Conservation (phyloP, 1,284 basidiomycete species). For the Ganoderma meredithae region DNA sequence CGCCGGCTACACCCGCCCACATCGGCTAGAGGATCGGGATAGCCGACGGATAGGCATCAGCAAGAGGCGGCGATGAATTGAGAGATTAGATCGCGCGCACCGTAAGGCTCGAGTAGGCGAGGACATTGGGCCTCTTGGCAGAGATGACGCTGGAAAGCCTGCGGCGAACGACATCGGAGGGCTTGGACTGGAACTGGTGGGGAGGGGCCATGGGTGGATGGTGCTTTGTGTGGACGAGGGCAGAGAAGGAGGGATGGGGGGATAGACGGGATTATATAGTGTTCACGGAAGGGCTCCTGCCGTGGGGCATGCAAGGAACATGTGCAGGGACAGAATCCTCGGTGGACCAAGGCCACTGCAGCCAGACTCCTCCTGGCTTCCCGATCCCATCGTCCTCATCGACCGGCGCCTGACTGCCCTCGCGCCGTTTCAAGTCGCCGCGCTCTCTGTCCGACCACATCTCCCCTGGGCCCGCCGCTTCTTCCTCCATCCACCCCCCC, state of each 20-base stretch:
- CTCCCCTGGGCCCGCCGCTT: not conserved
- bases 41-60: slow-evolving; percentile 29
- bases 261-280: slow-evolving; percentile 32
- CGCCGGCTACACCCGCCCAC: slow-evolving; percentile 82
- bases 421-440: not conserved
- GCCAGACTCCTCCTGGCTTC: slow-evolving; percentile 12
- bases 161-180: slow-evolving; percentile 66
- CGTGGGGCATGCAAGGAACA: slow-evolving; percentile 17
- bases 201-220: slow-evolving; percentile 50
- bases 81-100: slow-evolving; percentile 47
- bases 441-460: not conserved
- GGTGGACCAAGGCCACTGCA: not conserved
- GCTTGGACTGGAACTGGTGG: slow-evolving; percentile 63
- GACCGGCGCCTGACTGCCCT: not conserved
- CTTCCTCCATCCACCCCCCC: not conserved
- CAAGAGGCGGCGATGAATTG: slow-evolving; percentile 25
- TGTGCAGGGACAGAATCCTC: slow-evolving; percentile 2
- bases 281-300: slow-evolving; percentile 10
- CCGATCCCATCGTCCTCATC: slow-evolving; percentile 10
- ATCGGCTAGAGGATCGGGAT: slow-evolving; percentile 61
- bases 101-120: slow-evolving; percentile 67
- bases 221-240: slow-evolving; percentile 14
- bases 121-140: slow-evolving; percentile 57
- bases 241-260: slow-evolving; percentile 22
- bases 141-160: slow-evolving; percentile 66